Evolutionary conservation across 768 basidiomycete species (phyloP), one percentile per base, ranked within the genome.

Genomic region (Floccularia luteovirens): DNA sequence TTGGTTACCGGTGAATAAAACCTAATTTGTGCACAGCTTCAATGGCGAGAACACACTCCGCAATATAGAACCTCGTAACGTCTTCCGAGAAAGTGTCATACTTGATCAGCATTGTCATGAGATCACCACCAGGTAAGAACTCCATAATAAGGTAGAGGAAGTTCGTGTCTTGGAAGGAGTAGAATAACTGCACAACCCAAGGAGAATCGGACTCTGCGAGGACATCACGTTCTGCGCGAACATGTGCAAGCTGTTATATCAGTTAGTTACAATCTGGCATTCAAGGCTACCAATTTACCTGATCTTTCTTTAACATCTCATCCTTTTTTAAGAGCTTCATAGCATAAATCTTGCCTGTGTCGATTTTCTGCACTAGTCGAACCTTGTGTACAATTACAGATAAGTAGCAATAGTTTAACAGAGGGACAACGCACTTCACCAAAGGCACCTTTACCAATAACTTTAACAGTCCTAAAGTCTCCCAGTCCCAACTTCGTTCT

Each of bases 21-120:
- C 94, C 96, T 21, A 98, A 77, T 49, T 88, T 81, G 62, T 99
- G 94, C 2, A 99, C 93, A 2, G 94, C 90, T 57, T 98, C 94
- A 46, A 99, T 97, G 5, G 96, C 96, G 13, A 98, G 72, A 36
- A 94, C 86, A 62, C 92, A 97, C 64, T 99, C 85, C n/a, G 96
- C 96, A 55, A 99, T 90, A 62, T 99, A 98, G 61, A 98, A 98
- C 38, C 94, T 77, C 41, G 91, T 91, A 11, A 98, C 94, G 52
- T 98, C 96, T 63, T 98, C 94, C 0, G 89, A 89, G 63, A 98
- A 98, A 0, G 93, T 96, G 58, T 97, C 96, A 63, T 98, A 97
- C 63, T 98, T 97, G 72, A 98, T 97, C 43, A 97, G 72, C 94
- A 98, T 98, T 3, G 93, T 96, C 96, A 99, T 97, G 45, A 98